phyloP scores from a whole-genome alignment of 2,329 filamentous ascomycete genomes.

The Aspergillus spinulosporus region DNA sequence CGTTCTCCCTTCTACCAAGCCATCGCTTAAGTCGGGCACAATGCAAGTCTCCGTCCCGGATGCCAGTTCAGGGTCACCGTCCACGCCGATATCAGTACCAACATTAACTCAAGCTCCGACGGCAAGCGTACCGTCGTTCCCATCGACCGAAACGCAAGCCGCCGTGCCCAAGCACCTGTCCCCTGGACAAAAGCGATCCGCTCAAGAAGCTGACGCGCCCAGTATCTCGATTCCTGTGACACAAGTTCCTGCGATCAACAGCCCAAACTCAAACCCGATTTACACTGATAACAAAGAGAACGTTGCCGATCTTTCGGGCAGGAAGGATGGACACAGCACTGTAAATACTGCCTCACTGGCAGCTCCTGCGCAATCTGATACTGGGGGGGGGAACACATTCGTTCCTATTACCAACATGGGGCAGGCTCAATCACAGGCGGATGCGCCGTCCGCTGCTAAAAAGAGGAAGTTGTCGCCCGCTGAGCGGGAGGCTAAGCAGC shows the following conservation, averaged over 20 bases:
- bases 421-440: constrained; percentile 1
- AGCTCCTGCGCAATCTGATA: not conserved
- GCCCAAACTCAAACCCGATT: not conserved
- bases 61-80: not conserved
- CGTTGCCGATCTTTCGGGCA: not conserved
- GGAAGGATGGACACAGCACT: not conserved
- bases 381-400: not conserved
- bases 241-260: not conserved
- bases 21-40: not conserved
- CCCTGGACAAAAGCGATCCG: constrained; percentile 3
- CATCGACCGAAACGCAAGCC: not conserved
- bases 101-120: not conserved
- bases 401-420: not conserved
- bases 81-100: not conserved
- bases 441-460: constrained; percentile 25
- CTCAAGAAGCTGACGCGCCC: not conserved
- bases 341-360: not conserved
- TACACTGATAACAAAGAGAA: constrained; percentile 16
- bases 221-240: not conserved
- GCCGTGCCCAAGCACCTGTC: not conserved
- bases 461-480: constrained; percentile 36
- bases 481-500: constrained; percentile 21
- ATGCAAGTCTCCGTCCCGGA: constrained; percentile 9
- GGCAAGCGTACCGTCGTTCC: not conserved
- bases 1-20: not conserved